Evolutionary conservation across 805 yeast genomes (phyloP), one percentile per base, ranked within the genome.

Genomic region (Suhomyces sp.): DNA sequence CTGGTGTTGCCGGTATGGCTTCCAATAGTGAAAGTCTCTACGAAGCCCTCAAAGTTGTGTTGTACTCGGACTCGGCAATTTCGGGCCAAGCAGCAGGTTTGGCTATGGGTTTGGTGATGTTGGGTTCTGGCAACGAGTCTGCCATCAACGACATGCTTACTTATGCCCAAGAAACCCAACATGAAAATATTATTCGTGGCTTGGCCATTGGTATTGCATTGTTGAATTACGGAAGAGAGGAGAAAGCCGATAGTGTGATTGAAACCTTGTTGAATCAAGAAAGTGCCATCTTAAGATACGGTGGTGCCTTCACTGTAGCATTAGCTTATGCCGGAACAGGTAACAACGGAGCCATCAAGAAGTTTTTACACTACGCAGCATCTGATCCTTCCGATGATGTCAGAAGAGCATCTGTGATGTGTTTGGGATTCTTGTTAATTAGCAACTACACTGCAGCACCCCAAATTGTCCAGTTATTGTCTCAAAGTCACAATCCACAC

Each of bases 251-350:
- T 59, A 70, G 68, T 8, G 69, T 82, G 29, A 89, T 93, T 56
- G 83, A 82, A 29, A 75, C 78, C 58, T 75, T 94, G 63, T 69
- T 90, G 62, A 75, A 71, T 3, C 91, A 86, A 63, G 96, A 89
- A 64, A 89, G 86, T 60, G 80, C 97, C 4, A 83, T 87, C 49
- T 79, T 94, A 57, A 87, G 99, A 71, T 94, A 92, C 66, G 98
- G 99, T 70, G 98, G 97, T 66, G 94, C 94, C 45, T 91, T 85
- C 69, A 86, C 97, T 5, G 81, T 94, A 61, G 98, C 97, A 0
- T 78, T 94, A 60, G 98, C 99, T 1, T 94, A 93, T 69, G 96
- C 94, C 50, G 99, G 99, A 54, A 93, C 99, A 2, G 96, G 97
- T 25, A 85, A 87, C 69, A 91, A 91, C 70, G 75, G 76, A 49